phyloP scores from a whole-genome alignment of 2,329 filamentous ascomycete genomes.

The Hypoxylon sp. region DNA sequence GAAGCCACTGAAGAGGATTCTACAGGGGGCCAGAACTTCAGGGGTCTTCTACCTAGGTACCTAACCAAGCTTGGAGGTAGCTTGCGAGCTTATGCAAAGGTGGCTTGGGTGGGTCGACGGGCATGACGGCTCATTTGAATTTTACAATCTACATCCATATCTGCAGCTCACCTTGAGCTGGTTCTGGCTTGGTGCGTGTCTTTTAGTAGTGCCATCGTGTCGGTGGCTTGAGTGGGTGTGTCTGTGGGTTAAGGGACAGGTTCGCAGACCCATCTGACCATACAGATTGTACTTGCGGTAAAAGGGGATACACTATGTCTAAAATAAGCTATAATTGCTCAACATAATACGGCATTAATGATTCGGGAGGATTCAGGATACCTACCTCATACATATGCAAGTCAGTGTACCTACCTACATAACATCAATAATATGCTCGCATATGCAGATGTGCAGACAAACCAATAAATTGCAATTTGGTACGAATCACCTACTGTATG shows the following conservation, averaged over 20 bases:
- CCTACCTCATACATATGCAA: conserved; percentile 24
- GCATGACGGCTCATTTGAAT: conserved; percentile 39
- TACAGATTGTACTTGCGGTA: conserved; percentile 22
- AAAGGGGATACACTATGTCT: conserved; percentile 10
- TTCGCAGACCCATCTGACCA: conserved; percentile 21
- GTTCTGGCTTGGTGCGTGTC: conserved; percentile 33
- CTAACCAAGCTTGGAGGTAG: conserved; percentile 29
- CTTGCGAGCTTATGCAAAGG: conserved; percentile 29
- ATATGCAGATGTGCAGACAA: conserved; percentile 36
- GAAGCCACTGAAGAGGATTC: conserved; percentile 30
- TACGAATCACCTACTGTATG: conserved; percentile 44
- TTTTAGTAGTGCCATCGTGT: conserved; percentile 33
- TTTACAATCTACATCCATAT: conserved; percentile 28
- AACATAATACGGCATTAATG: conserved; percentile 33
- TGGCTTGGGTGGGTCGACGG: conserved; percentile 35
- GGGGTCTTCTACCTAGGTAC: conserved; percentile 26
- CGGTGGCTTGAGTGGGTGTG: conserved; percentile 35
- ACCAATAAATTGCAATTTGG: conserved; percentile 35
- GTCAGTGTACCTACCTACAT: conserved; percentile 24
- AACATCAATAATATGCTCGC: conserved; percentile 30
- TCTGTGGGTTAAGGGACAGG: conserved; percentile 27
- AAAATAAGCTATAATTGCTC: conserved; percentile 36
- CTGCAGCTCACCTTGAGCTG: conserved; percentile 36
- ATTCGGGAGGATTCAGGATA: conserved; percentile 34
- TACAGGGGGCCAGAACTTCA: conserved; percentile 32